Conservation (phyloP, 805 yeast species). For the Saccharomycopsis javanensis region DNA sequence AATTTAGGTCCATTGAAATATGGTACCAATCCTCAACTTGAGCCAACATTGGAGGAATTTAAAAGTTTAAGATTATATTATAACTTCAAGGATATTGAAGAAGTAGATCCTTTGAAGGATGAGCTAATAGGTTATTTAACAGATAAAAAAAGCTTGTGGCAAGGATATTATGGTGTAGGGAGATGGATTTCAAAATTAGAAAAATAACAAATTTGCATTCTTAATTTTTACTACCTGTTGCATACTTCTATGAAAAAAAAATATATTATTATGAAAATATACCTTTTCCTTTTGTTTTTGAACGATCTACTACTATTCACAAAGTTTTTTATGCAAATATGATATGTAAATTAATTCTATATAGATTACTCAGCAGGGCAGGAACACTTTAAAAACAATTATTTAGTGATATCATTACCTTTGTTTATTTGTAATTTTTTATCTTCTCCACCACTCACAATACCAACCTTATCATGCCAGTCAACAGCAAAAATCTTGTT, state of each 20-base stretch:
- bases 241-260: not conserved
- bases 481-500: constrained; percentile 75
- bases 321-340: not conserved
- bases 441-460: constrained; percentile 90
- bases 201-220: not conserved
- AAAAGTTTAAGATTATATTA: constrained; percentile 37
- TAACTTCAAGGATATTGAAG: constrained; percentile 53
- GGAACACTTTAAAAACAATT: not conserved
- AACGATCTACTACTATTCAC: not conserved
- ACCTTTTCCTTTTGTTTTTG: too few species aligned
- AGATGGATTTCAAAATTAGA: constrained; percentile 36
- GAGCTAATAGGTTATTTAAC: constrained; percentile 55
- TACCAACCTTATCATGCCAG: constrained; percentile 75
- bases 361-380: not conserved
- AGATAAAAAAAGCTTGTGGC: constrained; percentile 58
- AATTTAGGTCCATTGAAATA: constrained; percentile 90
- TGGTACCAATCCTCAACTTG: constrained; percentile 75
- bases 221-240: not conserved
- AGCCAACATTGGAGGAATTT: constrained; percentile 65
- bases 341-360: not conserved
- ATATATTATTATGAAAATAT: not conserved
- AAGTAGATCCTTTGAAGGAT: constrained; percentile 26
- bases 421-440: constrained; percentile 81
- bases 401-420: constrained; percentile 4
- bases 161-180: constrained; percentile 62